Evolutionary conservation across 345 rosid genomes (phyloP).

Genomic region (Hirschfeldia incana): DNA sequence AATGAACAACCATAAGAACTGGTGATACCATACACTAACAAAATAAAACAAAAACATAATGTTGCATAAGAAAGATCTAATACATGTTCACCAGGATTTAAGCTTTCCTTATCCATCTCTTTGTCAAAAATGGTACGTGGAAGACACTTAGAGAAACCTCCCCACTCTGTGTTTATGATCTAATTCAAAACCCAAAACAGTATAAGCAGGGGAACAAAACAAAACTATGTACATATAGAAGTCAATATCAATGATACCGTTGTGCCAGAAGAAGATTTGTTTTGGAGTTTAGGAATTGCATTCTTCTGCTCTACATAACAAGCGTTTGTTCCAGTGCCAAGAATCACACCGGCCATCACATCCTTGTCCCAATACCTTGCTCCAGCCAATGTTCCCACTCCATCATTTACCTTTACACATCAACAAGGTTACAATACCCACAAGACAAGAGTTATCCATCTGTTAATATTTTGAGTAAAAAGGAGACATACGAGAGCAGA

Average conservation of each 20-base stretch:
- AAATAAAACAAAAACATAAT: neutral
- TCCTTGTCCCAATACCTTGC: slow-evolving; percentile 82
- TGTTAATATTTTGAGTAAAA: neutral
- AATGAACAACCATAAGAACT: neutral
- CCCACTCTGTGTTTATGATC: slow-evolving; percentile 92
- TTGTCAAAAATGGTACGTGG: slow-evolving; percentile 65
- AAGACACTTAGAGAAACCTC: slow-evolving; percentile 74
- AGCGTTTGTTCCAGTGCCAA: slow-evolving; percentile 94
- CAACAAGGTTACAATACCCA: neutral
- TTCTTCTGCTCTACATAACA: slow-evolving; percentile 75
- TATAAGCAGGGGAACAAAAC: slow-evolving; percentile 15
- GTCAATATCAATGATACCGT: slow-evolving; percentile 45
- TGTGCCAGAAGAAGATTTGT: slow-evolving; percentile 45
- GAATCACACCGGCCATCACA: slow-evolving; percentile 84
- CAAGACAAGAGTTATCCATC: slow-evolving; percentile 8
- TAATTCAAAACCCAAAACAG: slow-evolving; percentile 31
- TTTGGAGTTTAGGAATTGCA: slow-evolving; percentile 63
- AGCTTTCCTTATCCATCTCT: slow-evolving; percentile 73
- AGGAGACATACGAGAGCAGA: slow-evolving; percentile 64
- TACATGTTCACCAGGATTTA: slow-evolving; percentile 92
- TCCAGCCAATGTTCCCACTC: slow-evolving; percentile 81
- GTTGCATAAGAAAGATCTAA: neutral
- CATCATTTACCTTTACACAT: slow-evolving; percentile 65
- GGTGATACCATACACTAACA: neutral
- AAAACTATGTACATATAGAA: neutral